Evolutionary conservation across 2,329 filamentous ascomycete species (phyloP).

Genomic region (Daldinia eschscholtzii): DNA sequence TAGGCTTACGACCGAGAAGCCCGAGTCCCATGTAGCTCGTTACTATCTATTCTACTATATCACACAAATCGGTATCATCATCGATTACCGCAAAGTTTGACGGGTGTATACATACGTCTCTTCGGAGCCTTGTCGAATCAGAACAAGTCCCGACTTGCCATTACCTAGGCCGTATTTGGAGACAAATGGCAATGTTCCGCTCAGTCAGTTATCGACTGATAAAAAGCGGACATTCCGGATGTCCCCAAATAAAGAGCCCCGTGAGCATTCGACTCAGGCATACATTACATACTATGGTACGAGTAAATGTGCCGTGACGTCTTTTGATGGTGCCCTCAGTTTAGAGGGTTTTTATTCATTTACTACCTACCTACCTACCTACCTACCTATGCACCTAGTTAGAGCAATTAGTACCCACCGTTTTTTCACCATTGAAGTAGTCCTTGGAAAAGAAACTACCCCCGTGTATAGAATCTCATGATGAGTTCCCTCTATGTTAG

Average conservation of each 20-base stretch:
- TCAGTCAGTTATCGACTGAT: not conserved
- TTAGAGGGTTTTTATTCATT: not conserved
- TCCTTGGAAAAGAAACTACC: not conserved
- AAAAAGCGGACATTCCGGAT: not conserved
- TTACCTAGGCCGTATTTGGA: slow-evolving; percentile 1
- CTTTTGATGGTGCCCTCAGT: not conserved
- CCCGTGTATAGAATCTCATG: not conserved
- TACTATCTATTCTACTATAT: not conserved
- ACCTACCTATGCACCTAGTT: too few species aligned
- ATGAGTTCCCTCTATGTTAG: not conserved
- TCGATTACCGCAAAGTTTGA: not conserved
- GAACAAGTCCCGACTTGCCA: not conserved
- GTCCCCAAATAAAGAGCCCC: slow-evolving; percentile 17
- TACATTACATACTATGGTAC: not conserved
- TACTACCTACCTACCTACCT: too few species aligned
- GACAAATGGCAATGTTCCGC: not conserved
- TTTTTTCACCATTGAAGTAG: not conserved
- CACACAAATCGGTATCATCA: not conserved
- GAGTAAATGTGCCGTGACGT: not conserved
- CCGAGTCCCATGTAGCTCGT: not conserved
- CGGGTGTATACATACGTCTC: not conserved
- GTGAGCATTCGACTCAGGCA: not conserved
- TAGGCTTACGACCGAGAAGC: not conserved
- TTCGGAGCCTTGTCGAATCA: not conserved
- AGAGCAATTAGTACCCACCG: not conserved